Conservation (phyloP, 495 filamentous ascomycete species). For the Daldinia concentrica region DNA sequence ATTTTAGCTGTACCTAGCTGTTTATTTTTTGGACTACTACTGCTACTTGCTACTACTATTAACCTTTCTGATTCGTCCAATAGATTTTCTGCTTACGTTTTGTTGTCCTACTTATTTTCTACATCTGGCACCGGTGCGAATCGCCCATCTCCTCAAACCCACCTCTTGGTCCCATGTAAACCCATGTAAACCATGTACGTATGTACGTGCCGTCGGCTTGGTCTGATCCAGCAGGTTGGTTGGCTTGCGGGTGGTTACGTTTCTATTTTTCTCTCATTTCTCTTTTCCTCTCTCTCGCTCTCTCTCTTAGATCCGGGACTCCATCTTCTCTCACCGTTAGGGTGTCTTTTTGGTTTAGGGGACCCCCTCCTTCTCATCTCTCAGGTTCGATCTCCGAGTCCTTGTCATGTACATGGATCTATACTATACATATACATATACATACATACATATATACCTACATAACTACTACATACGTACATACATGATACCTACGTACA, state of each 20-base stretch:
- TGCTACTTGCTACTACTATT: neutral
- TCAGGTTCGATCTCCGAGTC: constrained; percentile 46
- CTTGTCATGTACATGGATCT: constrained; percentile 52
- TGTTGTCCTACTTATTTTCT: constrained; percentile 29
- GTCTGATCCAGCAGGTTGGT: constrained; percentile 40
- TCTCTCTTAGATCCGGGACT: constrained; percentile 38
- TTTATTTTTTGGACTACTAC: constrained; percentile 7
- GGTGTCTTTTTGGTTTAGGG: neutral
- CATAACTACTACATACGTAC: constrained; percentile 11
- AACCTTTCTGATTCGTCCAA: constrained; percentile 32
- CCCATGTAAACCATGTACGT: neutral
- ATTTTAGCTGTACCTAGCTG: constrained; percentile 27
- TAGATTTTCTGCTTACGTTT: constrained; percentile 32
- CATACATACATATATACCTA: constrained; percentile 12
- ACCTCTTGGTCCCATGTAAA: constrained; percentile 18
- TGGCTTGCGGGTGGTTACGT: constrained; percentile 30
- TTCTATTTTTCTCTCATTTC: constrained; percentile 5
- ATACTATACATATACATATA: constrained; percentile 19
- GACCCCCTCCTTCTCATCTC: constrained; percentile 41
- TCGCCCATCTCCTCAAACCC: constrained; percentile 42
- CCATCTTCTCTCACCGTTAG: constrained; percentile 39
- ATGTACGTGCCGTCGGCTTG: constrained; percentile 18
- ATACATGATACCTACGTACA: neutral
- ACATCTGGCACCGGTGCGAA: constrained; percentile 28
- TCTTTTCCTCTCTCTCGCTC: neutral